A percentile compares a stretch with the other conserved stretches of the same genome.
phyloP scores from a whole-genome alignment of 2,329 filamentous ascomycete species.

The Drechslerella dactyloides region DNA sequence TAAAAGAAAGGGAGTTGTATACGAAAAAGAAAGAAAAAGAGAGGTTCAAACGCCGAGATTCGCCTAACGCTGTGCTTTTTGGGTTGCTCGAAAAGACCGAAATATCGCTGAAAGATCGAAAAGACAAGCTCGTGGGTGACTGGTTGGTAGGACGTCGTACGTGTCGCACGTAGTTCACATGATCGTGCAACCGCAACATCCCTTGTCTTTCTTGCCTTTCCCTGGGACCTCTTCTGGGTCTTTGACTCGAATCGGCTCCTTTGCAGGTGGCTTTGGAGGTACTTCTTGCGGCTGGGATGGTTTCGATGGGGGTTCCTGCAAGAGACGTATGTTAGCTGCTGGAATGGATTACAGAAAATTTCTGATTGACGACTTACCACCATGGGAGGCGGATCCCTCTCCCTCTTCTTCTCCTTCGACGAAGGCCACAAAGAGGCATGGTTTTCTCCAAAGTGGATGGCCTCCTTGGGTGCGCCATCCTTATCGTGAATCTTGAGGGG shows the following conservation, averaged over 20 bases:
- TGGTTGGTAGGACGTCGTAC: constrained; percentile 2
- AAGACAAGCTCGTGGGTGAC: constrained; percentile 30
- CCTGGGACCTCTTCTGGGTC: constrained; percentile 33
- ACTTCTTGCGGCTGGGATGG: constrained; percentile 12
- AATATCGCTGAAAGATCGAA: constrained; percentile 48
- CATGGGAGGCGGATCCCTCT: constrained; percentile 45
- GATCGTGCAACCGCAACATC: constrained; percentile 49
- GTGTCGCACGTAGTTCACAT: constrained; percentile 29
- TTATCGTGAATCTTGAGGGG: constrained; percentile 70
- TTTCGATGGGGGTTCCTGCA: constrained; percentile 35
- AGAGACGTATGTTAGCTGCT: constrained; percentile 6
- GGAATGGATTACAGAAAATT: not conserved
- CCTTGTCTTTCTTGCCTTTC: constrained; percentile 44
- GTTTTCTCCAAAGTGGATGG: constrained; percentile 39
- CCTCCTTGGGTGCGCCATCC: constrained; percentile 59
- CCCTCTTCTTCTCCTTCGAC: constrained; percentile 41
- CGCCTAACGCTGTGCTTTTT: constrained; percentile 51
- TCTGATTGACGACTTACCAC: constrained; percentile 26
- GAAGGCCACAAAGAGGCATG: constrained; percentile 40
- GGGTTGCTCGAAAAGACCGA: constrained; percentile 44
- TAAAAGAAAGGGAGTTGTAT: constrained; percentile 14
- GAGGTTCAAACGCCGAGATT: constrained; percentile 48
- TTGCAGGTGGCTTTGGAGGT: constrained; percentile 26
- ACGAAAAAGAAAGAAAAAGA: constrained; percentile 16
- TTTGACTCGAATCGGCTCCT: constrained; percentile 48